phyloP scores from a whole-genome alignment of 2,329 filamentous ascomycete species.

The Fusarium sp. region DNA sequence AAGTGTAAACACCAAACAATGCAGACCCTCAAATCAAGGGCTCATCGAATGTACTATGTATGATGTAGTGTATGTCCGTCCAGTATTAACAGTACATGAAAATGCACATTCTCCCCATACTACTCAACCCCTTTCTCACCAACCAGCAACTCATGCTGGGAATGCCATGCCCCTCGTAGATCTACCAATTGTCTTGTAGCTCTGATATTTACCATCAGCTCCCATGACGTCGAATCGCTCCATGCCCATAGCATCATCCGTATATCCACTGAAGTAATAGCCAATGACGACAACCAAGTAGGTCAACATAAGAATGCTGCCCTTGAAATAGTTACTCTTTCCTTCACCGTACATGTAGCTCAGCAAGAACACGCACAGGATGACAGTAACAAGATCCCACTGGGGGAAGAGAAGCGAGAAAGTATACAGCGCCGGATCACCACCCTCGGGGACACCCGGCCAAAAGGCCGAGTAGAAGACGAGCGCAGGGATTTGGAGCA shows the following conservation, averaged over 20 bases:
- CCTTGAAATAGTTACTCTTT: slow-evolving; percentile 99
- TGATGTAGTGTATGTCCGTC: slow-evolving; percentile 29
- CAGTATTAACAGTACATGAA: slow-evolving; percentile 21
- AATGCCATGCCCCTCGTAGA: slow-evolving; percentile 47
- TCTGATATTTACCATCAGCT: slow-evolving; percentile 57
- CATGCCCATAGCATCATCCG: slow-evolving; percentile 53
- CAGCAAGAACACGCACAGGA: slow-evolving; percentile 92
- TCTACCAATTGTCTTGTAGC: slow-evolving; percentile 63
- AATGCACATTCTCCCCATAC: not conserved
- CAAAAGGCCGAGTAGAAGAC: slow-evolving; percentile 89
- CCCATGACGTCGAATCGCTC: slow-evolving; percentile 64
- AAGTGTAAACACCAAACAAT: slow-evolving; percentile 16
- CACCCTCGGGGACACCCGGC: slow-evolving; percentile 51
- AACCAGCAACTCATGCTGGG: slow-evolving; percentile 19
- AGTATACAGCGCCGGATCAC: slow-evolving; percentile 63
- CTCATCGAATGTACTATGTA: slow-evolving; percentile 12
- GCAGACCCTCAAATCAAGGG: not conserved
- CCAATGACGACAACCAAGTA: slow-evolving; percentile 92
- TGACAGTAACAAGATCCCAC: slow-evolving; percentile 98
- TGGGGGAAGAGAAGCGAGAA: slow-evolving; percentile 95
- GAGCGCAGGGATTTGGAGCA: slow-evolving; percentile 91
- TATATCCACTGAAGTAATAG: slow-evolving; percentile 81
- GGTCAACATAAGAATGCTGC: slow-evolving; percentile 89
- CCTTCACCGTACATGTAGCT: slow-evolving; percentile 98
- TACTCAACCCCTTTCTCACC: not conserved